Conservation (phyloP, 768 basidiomycete species). For the Termitomyces sp. region DNA sequence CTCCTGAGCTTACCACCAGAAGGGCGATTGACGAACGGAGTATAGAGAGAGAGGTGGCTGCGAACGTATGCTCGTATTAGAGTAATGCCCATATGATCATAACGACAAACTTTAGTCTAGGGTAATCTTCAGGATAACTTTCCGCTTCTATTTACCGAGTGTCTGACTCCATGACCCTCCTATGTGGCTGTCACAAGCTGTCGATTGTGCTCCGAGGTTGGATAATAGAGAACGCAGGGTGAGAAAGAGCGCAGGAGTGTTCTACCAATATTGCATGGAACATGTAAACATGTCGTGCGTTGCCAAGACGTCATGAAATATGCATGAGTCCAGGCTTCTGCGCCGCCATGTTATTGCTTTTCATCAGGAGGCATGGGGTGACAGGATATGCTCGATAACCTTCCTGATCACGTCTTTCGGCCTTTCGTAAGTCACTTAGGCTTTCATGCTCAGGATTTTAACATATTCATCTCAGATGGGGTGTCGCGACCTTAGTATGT, state of each 20-base stretch:
- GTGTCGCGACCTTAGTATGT: background rate
- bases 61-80: slow-evolving; percentile 4
- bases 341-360: slow-evolving; percentile 6
- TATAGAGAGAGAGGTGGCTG: background rate
- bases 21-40: background rate
- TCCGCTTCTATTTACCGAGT: slow-evolving; percentile 5
- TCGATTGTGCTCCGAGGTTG: slow-evolving; percentile 9
- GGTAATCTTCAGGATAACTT: background rate
- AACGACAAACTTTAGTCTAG: slow-evolving; percentile 3
- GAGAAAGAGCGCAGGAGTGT: background rate
- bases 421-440: background rate
- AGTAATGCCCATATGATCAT: slow-evolving; percentile 4
- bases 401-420: slow-evolving; percentile 4
- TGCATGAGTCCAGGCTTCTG: background rate
- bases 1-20: background rate
- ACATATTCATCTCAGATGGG: background rate
- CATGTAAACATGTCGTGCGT: background rate
- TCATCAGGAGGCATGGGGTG: slow-evolving; percentile 7
- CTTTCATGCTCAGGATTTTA: slow-evolving; percentile 8
- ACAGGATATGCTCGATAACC: slow-evolving; percentile 14
- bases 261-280: background rate
- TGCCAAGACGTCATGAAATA: background rate
- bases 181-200: slow-evolving; percentile 9
- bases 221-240: background rate
- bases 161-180: slow-evolving; percentile 4